These are phyloP conservation scores for Epicoccum sorghinum DNA, from an alignment of 2,329 filamentous ascomycete genomes.

Conservation along the genomic window DNA sequence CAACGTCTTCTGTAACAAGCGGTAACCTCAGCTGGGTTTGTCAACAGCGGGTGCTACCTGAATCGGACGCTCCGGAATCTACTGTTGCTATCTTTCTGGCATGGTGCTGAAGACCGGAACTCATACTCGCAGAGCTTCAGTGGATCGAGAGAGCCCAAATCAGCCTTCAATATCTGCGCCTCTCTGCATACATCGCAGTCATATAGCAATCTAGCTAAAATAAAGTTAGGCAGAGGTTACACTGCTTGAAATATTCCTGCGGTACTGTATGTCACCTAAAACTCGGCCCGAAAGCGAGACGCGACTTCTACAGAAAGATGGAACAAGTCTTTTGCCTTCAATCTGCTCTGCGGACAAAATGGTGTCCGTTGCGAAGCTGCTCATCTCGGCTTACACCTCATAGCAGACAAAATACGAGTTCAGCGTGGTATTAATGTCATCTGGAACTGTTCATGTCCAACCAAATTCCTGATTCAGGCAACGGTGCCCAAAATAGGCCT, in stretches of 20 bases:
- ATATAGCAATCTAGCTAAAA: background rate
- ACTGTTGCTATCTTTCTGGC: too few species aligned
- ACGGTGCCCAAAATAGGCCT: background rate
- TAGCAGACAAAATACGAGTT: too few species aligned
- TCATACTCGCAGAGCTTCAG: too few species aligned
- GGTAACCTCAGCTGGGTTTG: too few species aligned
- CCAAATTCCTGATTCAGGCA: background rate
- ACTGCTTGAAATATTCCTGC: background rate
- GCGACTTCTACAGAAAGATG: background rate
- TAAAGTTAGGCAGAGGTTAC: background rate
- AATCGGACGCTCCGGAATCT: too few species aligned
- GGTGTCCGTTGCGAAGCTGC: background rate
- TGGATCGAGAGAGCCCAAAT: too few species aligned
- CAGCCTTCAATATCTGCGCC: background rate
- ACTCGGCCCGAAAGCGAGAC: constrained; percentile 1
- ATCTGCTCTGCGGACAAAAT: background rate
- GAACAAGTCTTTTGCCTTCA: background rate
- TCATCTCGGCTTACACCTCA: too few species aligned
- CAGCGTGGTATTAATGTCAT: too few species aligned
- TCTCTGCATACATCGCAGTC: background rate
- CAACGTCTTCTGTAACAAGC: too few species aligned
- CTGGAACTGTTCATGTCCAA: too few species aligned
- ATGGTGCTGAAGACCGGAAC: too few species aligned
- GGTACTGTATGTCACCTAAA: background rate
- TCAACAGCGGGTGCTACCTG: too few species aligned